Conservation (phyloP, 768 basidiomycete species). For the Xerocomus brunneocitrinus region DNA sequence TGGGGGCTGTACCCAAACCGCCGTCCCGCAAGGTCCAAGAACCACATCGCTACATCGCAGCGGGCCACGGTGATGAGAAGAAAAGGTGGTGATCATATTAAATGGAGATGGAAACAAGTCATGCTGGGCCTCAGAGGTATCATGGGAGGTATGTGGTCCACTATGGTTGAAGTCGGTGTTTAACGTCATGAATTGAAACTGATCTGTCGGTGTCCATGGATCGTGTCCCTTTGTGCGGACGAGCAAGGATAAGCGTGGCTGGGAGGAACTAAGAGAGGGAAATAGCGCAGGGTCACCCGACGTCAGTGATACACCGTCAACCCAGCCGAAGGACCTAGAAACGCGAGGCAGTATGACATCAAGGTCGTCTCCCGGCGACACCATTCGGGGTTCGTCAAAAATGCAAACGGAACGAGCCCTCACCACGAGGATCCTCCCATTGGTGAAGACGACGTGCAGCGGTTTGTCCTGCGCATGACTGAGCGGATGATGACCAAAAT, state of each 20-base stretch:
- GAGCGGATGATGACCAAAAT: slow-evolving; percentile 7
- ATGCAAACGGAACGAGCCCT: slow-evolving; percentile 55
- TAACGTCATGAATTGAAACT: slow-evolving; percentile 51
- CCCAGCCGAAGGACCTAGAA: slow-evolving; percentile 60
- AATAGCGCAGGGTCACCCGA: slow-evolving; percentile 5
- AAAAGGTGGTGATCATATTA: slow-evolving; percentile 30
- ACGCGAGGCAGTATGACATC: slow-evolving; percentile 30
- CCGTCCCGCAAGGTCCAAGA: slow-evolving; percentile 53
- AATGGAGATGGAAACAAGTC: slow-evolving; percentile 48
- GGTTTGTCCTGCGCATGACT: slow-evolving; percentile 40
- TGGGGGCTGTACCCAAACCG: slow-evolving; percentile 58
- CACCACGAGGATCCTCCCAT: slow-evolving; percentile 49
- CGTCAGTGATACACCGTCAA: slow-evolving; percentile 51
- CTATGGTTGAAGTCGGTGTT: slow-evolving; percentile 27
- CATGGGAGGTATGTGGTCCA: neutral
- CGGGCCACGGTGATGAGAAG: slow-evolving; percentile 40
- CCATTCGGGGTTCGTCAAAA: slow-evolving; percentile 46
- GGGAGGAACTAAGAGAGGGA: neutral
- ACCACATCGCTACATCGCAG: slow-evolving; percentile 51
- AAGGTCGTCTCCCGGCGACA: slow-evolving; percentile 11
- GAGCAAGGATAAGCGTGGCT: slow-evolving; percentile 42
- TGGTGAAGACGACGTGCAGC: slow-evolving; percentile 47
- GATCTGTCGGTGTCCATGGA: slow-evolving; percentile 50
- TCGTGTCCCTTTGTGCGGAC: slow-evolving; percentile 56
- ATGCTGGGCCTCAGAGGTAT: slow-evolving; percentile 14